Conservation (phyloP, 2,329 filamentous ascomycete species). For the Aspergillus neotritici region DNA sequence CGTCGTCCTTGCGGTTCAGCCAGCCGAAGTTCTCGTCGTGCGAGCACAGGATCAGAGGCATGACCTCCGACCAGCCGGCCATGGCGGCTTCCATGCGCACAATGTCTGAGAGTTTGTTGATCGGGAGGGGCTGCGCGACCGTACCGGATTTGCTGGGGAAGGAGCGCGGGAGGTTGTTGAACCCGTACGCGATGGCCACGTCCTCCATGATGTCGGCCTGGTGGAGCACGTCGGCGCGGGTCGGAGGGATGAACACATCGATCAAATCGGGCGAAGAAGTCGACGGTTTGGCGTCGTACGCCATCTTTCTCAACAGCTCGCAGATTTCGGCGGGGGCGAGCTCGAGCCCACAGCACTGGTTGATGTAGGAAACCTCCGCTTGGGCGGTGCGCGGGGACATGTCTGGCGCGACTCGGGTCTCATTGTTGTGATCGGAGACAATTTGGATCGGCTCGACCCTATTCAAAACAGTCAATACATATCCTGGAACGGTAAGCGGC, state of each 20-base stretch:
- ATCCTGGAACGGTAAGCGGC: not conserved
- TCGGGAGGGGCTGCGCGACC: constrained; percentile 75
- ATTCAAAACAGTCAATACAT: constrained; percentile 5
- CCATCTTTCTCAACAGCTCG: constrained; percentile 81
- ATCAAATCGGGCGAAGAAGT: constrained; percentile 62
- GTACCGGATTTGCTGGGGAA: constrained; percentile 82
- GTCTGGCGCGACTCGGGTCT: constrained; percentile 75
- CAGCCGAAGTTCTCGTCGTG: constrained; percentile 97
- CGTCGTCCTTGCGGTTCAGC: constrained; percentile 86
- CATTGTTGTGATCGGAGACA: constrained; percentile 81
- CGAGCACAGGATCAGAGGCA: constrained; percentile 93
- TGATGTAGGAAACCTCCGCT: constrained; percentile 89
- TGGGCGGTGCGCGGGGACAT: constrained; percentile 69
- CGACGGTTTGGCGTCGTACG: constrained; percentile 73
- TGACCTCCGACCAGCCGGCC: constrained; percentile 92
- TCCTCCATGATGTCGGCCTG: constrained; percentile 99
- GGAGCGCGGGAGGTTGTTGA: constrained; percentile 86
- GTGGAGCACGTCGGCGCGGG: constrained; percentile 89
- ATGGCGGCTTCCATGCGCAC: constrained; percentile 83
- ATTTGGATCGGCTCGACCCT: constrained; percentile 85
- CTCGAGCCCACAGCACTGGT: constrained; percentile 78
- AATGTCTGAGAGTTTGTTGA: constrained; percentile 95
- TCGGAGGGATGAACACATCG: constrained; percentile 78
- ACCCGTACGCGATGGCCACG: constrained; percentile 91
- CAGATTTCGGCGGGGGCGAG: constrained; percentile 71